phyloP scores from a whole-genome alignment of 2,329 filamentous ascomycete genomes.

The Stagonosporopsis tanaceti region DNA sequence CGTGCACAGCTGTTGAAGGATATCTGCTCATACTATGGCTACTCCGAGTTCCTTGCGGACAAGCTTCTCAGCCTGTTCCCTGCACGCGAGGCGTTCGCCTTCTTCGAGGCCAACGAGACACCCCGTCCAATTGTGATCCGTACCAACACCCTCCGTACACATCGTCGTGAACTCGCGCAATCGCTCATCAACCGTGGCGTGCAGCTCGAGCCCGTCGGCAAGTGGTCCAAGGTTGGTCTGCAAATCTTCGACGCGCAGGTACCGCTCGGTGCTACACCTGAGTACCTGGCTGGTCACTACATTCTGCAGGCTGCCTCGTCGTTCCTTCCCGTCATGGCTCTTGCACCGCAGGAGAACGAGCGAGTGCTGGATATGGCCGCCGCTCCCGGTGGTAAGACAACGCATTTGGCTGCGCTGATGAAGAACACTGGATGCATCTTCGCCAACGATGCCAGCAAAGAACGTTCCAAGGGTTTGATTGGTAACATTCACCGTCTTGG shows the following conservation, averaged over 20 bases:
- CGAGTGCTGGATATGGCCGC: conserved; percentile 93
- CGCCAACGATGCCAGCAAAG: conserved; percentile 95
- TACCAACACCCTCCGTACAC: conserved; percentile 89
- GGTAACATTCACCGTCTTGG: conserved; percentile 94
- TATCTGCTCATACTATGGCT: conserved; percentile 95
- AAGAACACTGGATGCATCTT: conserved; percentile 96
- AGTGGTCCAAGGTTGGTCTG: conserved; percentile 97
- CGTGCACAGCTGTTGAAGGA: conserved; percentile 86
- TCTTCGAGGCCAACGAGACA: conserved; percentile 98
- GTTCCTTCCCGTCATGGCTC: conserved; percentile 96
- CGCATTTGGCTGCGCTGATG: conserved; percentile 95
- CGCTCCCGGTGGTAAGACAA: conserved; percentile 95
- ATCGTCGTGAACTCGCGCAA: conserved; percentile 83
- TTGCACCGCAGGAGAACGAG: conserved; percentile 92
- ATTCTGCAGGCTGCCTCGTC: conserved; percentile 96
- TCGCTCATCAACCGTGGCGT: conserved; percentile 95
- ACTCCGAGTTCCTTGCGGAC: conserved; percentile 91
- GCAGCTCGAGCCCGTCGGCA: conserved; percentile 93
- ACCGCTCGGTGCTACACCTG: conserved; percentile 91
- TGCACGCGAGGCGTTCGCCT: conserved; percentile 92
- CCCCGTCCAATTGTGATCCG: conserved; percentile 92
- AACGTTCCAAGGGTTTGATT: conserved; percentile 93
- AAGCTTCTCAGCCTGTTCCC: conserved; percentile 95
- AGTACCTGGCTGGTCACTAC: conserved; percentile 97
- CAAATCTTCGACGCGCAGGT: conserved; percentile 93